Base-by-base conservation (phyloP, 495 filamentous ascomycete species). In the Terfezia claveryi region DNA sequence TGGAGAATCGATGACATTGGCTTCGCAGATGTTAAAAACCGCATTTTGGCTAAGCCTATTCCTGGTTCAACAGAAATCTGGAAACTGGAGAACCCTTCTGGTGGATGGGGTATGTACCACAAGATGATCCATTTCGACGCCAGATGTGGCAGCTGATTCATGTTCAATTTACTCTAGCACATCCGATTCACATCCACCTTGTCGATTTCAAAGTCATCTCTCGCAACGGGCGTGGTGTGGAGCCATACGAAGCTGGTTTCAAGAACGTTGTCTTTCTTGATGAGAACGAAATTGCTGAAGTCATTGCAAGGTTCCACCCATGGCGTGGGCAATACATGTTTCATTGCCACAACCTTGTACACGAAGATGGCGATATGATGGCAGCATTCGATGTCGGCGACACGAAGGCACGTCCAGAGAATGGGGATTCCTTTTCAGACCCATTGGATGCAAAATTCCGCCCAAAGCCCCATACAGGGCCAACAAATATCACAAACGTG, bases 181-280 rank as follows among this genome's bases (percentile, higher is more conserved):
- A 77, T 55, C 75, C 73, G 7, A 70, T 78, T 55, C 75, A 79
- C 62, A 68, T 79, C 52, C 76, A 79, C 59, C 65, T 77, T 10
- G 68, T 79, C 54, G 74, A 77, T 56, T 73, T 79, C 58, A 57
- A 57, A 46, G 66, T 79, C 37, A 54, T 75, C n/a, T 61, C 67
- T 0, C 69, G 71, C 12, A 68, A 61, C 2, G 67, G 41, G 14
- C 66, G 65, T 8, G 61, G 69, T 4, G 66, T 79, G 1, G 57
- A 68, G 38, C 62, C 70, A 0, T 78, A 77, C 56, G 76, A 79
- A 59, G 59, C 64, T 0, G 66, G 62, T 4, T 57, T 49, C 46
- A 58, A 64, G 55, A 58, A 64, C 54, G 54, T 64, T 52, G 55
- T 57, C 23, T 53, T 61, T 38, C 52, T 64, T 9, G 58, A 50